Base-by-base conservation (phyloP, 2,329 filamentous ascomycete species). In the Aspergillus arachidicola region DNA sequence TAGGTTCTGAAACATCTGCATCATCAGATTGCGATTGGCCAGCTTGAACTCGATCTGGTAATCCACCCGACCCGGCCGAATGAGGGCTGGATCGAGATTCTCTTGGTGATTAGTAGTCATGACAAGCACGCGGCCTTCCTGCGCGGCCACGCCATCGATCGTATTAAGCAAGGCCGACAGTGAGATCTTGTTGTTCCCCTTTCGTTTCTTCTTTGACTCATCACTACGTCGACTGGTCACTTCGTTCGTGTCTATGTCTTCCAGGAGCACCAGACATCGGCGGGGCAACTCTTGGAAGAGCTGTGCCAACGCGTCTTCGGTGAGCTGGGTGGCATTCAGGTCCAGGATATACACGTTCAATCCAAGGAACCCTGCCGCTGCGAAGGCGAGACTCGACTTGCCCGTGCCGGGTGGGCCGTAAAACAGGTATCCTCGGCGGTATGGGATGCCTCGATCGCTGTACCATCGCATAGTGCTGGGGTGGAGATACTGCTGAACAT, bases 281-380 rank as follows among this genome's bases (percentile, higher is more conserved):
- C 85, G 80, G 0, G 88, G 88, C 1, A 91, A 79, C n/a, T 79
- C 81, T 14, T 82, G 84, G 69, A 91, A 90, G 2, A 91, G 76
- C 46, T 2, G 77, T 74, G 0, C 82, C 1, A 91, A 77, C 38
- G 86, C 84, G 64, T 89, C 86, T 69, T 91, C 88, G 0, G 83
- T 87, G 19, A 91, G 74, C 1, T 60, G 81, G 83, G n/a, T 83
- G 86, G 4, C 86, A 81, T 48, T 62, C 6, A 89, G 79, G 1
- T 81, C 84, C 51, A 91, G 84, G 58, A 88, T 85, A 70, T 89
- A 89, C 32, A 91, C 87, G 64, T 90, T 85, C 1, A 91, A 82
- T 0, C 87, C 86, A 63, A 91, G 90, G 1, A 88, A 82, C 0
- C 88, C 88, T 93, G 83, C 59, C 16, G 57, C 57, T 0, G 58